Evolutionary conservation across 176 grass and related monocot species (phyloP).

Genomic region (Microstegium vimineum): DNA sequence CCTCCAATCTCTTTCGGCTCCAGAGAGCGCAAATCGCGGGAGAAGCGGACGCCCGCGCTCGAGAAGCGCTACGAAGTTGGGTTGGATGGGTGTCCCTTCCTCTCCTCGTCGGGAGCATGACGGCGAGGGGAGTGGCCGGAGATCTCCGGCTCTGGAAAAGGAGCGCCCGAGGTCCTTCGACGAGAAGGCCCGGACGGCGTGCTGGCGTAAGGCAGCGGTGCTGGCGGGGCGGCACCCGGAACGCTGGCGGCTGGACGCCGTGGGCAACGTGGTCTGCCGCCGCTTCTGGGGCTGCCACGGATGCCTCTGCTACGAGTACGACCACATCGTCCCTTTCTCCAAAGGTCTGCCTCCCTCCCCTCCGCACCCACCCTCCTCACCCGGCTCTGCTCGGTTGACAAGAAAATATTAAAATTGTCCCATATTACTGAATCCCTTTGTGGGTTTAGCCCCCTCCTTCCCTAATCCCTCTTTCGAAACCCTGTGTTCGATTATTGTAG

Average conservation of each 20-base stretch:
- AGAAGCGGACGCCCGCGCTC: no score
- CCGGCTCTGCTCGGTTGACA: no score
- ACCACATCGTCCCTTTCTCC: slow-evolving; percentile 87
- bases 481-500: not conserved
- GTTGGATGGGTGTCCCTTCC: slow-evolving; percentile 36
- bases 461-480: not conserved
- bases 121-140: slow-evolving; percentile 10
- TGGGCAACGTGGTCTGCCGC: slow-evolving; percentile 75
- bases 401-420: no score
- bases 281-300: slow-evolving; percentile 87
- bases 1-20: no score
- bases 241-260: slow-evolving; percentile 68
- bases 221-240: slow-evolving; percentile 69
- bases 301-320: slow-evolving; percentile 93
- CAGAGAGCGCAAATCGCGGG: no score
- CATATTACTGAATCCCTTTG: not conserved
- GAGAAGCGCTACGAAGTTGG: no score
- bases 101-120: slow-evolving; percentile 27
- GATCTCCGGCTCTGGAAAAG: slow-evolving; percentile 18
- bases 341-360: slow-evolving; percentile 42
- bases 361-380: no score
- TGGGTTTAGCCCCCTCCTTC: not conserved
- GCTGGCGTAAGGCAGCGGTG: slow-evolving; percentile 76
- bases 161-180: slow-evolving; percentile 68
- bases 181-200: slow-evolving; percentile 55